A percentile compares a stretch with the other conserved stretches of the same genome.
These are phyloP conservation scores for Cronartium quercuum DNA, from an alignment of 1,284 basidiomycete species.

Conservation along the genomic window DNA sequence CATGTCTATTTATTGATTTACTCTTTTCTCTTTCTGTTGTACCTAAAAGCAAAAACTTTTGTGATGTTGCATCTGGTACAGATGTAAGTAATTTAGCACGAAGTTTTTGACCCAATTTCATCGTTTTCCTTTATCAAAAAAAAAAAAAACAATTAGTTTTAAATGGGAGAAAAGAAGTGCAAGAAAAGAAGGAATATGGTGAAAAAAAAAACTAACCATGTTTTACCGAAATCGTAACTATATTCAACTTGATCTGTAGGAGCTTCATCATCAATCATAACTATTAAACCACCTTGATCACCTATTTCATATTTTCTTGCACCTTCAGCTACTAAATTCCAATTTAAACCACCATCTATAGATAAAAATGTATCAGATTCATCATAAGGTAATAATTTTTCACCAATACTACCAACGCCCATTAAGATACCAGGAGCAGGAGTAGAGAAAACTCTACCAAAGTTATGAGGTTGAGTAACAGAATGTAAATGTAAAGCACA, in stretches of 20 bases:
- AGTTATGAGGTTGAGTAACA: conserved; percentile 83
- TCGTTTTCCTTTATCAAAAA: conserved; percentile 58
- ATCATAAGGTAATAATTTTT: conserved; percentile 66
- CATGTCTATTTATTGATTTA: conserved; percentile 55
- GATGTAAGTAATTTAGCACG: conserved; percentile 72
- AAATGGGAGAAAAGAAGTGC: conserved; percentile 15
- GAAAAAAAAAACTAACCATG: conserved; percentile 59
- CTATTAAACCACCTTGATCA: conserved; percentile 73
- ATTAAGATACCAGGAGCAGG: conserved; percentile 89
- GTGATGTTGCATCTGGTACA: conserved; percentile 83
- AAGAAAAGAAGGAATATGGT: background rate
- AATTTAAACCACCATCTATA: conserved; percentile 78
- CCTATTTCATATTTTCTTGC: conserved; percentile 96
- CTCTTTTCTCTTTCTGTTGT: conserved; percentile 56
- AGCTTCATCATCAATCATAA: conserved; percentile 81
- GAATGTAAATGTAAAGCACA: conserved; percentile 89
- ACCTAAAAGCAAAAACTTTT: conserved; percentile 81
- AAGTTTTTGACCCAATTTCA: conserved; percentile 65
- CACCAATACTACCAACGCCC: conserved; percentile 84
- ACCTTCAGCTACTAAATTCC: conserved; percentile 68
- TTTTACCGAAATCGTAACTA: conserved; percentile 74
- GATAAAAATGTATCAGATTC: conserved; percentile 91
- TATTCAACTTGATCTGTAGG: conserved; percentile 67
- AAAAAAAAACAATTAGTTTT: no score
- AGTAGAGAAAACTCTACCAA: conserved; percentile 85